phyloP scores from a whole-genome alignment of 352 stramenopile genomes.

The Pythium sp. region DNA sequence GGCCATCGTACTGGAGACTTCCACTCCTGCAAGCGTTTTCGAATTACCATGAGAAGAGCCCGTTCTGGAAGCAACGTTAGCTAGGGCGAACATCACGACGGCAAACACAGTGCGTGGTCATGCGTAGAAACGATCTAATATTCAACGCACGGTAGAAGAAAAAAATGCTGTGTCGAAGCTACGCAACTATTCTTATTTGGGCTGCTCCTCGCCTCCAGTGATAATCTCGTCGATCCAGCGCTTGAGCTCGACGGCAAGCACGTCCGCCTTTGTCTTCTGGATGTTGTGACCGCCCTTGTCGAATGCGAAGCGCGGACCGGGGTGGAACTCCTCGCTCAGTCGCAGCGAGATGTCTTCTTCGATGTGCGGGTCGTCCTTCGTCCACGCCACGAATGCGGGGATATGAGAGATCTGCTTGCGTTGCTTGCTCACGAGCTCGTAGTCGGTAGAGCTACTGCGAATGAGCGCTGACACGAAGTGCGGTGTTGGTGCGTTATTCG shows the following conservation, averaged over 20 bases:
- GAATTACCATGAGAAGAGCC: too few relatives aligned
- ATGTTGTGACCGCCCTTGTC: constrained; percentile 45
- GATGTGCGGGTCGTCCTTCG: constrained; percentile 58
- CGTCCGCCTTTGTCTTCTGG: constrained; percentile 41
- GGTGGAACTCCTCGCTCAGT: constrained; percentile 29
- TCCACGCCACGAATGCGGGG: constrained; percentile 39
- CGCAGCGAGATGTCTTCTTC: constrained; percentile 49
- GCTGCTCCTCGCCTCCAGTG: too few relatives aligned
- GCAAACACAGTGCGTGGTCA: too few relatives aligned
- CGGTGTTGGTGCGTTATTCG: constrained; percentile 13
- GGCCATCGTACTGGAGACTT: too few relatives aligned
- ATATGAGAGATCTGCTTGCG: constrained; percentile 22
- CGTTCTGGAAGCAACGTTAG: too few relatives aligned
- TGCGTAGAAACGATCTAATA: too few relatives aligned
- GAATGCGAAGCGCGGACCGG: constrained; percentile 36
- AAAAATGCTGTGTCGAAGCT: too few relatives aligned
- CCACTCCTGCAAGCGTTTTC: too few relatives aligned
- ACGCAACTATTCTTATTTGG: too few relatives aligned
- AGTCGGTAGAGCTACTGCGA: constrained; percentile 34
- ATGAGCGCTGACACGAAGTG: constrained; percentile 29
- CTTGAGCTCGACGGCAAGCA: constrained; percentile 23
- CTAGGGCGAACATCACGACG: too few relatives aligned
- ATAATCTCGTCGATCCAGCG: constrained; percentile 28
- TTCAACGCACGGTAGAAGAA: too few relatives aligned
- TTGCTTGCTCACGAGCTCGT: constrained; percentile 28